Evolutionary conservation across 1,284 basidiomycete species (phyloP).

Genomic region (Irpex sp.): DNA sequence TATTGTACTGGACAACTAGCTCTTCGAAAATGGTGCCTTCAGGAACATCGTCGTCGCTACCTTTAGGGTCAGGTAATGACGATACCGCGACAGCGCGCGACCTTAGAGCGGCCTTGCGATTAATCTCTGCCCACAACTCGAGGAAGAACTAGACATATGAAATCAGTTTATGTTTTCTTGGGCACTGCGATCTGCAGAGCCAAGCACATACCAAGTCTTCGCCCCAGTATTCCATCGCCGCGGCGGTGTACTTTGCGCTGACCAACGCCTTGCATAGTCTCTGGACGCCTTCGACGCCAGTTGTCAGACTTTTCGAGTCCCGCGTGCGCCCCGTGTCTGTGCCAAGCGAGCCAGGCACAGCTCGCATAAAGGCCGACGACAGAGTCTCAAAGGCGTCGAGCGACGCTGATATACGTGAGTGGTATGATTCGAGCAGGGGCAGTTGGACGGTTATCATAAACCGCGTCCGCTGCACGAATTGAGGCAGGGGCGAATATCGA

Average conservation of each 20-base stretch:
- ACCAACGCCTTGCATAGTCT: slow-evolving; percentile 80
- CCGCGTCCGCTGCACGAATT: slow-evolving; percentile 70
- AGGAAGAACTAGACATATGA: slow-evolving; percentile 71
- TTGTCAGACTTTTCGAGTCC: slow-evolving; percentile 62
- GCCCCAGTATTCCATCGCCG: slow-evolving; percentile 74
- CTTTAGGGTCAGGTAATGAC: slow-evolving; percentile 46
- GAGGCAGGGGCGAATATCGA: slow-evolving; percentile 86
- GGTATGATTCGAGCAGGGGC: slow-evolving; percentile 79
- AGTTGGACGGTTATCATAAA: slow-evolving; percentile 87
- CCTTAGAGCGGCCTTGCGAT: slow-evolving; percentile 51
- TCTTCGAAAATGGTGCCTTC: slow-evolving; percentile 76
- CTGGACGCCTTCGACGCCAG: slow-evolving; percentile 76
- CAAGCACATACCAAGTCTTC: slow-evolving; percentile 73
- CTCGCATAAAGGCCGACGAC: slow-evolving; percentile 82
- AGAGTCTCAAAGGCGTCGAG: slow-evolving; percentile 93
- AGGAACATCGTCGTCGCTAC: slow-evolving; percentile 32
- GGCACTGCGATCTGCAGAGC: neutral
- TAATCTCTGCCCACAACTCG: slow-evolving; percentile 81
- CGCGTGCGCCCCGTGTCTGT: slow-evolving; percentile 36
- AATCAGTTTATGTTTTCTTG: neutral
- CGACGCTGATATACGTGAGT: slow-evolving; percentile 74
- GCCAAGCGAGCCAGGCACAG: slow-evolving; percentile 84
- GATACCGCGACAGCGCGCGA: slow-evolving; percentile 43
- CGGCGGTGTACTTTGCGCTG: slow-evolving; percentile 69
- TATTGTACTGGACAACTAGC: slow-evolving; percentile 59